Evolutionary conservation across 2,329 filamentous ascomycete species (phyloP), one percentile per base, ranked within the genome.

Genomic region (Trichoderma afroharzianum): DNA sequence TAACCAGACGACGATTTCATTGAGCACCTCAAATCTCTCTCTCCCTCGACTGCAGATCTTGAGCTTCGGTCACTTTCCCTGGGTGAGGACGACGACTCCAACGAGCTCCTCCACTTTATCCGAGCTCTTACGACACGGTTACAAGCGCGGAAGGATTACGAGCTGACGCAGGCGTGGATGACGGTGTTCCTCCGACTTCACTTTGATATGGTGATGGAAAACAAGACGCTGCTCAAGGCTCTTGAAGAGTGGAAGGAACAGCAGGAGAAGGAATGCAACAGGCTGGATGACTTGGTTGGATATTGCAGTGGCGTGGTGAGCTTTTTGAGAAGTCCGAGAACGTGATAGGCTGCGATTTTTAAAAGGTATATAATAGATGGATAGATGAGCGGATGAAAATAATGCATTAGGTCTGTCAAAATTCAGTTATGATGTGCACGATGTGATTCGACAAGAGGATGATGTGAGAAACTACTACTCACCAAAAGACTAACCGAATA

Each of bases 81-180:
- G 1, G 83, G 84, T 8, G 77, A 80, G 21, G 79, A 82, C 71
- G 78, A 85, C 75, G 77, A 86, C 72, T 82, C 88, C 73, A 89
- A 92, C 71, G 96, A 98, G 81, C 83, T 97, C 21, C 84, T 91
- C 1, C 86, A 90, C 68, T 99, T 99, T 78, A 90, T 98, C 66
- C 81, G 84, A n/a, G 94, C 94, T 1, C 82, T 99, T 70, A 97
- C 93, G 0, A 86, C 84, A 68, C 87, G 92, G 14, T 83, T 98
- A 67, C 82, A 84, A 57, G 85, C 88, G 64, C 90, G 91, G 74
- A 88, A 88, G 62, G 96, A 98, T 80, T 99, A 97, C 81, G 96
- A 99, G 82, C 86, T 99, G 50, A 92, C 94, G 18, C 95, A 98
- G 81, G 94, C 94, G 0, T 99, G 96, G 95, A 98, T 99, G 94